Percentiles rank a stretch among this genome's conserved stretches.
These are phyloP conservation scores for Syzygium oleosum DNA, from an alignment of 345 rosid genomes.

Conservation along the genomic window DNA sequence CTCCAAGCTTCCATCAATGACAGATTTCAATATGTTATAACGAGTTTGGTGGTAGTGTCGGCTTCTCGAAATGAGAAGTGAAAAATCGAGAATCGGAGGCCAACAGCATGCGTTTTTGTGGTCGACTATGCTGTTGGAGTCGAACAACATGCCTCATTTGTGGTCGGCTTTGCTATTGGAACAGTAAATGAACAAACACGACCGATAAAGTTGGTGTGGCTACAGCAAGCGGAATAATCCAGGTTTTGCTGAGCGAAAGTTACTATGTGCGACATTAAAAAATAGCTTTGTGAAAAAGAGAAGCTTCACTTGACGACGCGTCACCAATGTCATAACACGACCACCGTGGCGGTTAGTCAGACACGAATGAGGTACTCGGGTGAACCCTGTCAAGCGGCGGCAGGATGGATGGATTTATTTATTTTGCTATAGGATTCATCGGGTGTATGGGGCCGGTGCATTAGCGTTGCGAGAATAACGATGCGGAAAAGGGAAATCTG, in stretches of 20 bases:
- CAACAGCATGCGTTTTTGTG: not conserved
- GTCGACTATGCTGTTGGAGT: not conserved
- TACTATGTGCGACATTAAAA: rapidly evolving
- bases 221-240: not conserved
- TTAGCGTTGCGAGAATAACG: too few species aligned
- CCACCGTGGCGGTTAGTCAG: not conserved
- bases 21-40: too few species aligned
- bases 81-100: not conserved
- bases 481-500: not conserved
- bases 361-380: not conserved
- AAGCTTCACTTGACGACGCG: not conserved
- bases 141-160: not conserved
- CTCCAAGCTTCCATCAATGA: too few species aligned
- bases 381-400: not conserved
- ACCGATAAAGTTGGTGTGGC: not conserved
- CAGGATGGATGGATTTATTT: too few species aligned
- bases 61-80: not conserved
- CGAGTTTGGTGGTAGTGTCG: not conserved
- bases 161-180: not conserved
- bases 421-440: not conserved
- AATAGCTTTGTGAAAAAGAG: not conserved
- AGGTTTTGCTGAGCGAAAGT: not conserved
- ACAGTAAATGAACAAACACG: not conserved
- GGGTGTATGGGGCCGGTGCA: not conserved
- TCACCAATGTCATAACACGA: rapidly evolving